phyloP scores from a whole-genome alignment of 345 rosid species.

The Gossypium longicalyx region DNA sequence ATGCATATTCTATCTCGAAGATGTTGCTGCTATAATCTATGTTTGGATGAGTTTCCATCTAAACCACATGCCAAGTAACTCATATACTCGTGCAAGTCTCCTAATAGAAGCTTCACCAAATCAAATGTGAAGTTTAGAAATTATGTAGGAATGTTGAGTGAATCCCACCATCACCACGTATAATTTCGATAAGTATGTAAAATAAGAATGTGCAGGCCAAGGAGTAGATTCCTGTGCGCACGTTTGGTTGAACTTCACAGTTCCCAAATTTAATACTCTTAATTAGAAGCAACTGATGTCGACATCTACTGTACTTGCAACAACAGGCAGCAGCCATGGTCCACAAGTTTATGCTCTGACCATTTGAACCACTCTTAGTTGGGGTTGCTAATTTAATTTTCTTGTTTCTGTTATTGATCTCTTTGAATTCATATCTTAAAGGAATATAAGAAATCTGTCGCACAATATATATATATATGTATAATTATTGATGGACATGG shows the following conservation, averaged over 20 bases:
- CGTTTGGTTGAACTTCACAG: neutral
- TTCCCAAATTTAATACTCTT: neutral
- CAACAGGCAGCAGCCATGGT: neutral
- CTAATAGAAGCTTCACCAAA: too few relatives aligned
- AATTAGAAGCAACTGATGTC: neutral
- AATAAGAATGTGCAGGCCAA: too few relatives aligned
- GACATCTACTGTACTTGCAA: neutral
- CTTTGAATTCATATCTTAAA: constrained; percentile 1
- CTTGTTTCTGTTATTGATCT: neutral
- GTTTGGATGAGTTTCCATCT: too few relatives aligned
- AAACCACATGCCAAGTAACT: too few relatives aligned
- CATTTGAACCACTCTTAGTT: constrained; percentile 9
- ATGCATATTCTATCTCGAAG: too few relatives aligned
- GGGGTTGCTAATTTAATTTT: neutral
- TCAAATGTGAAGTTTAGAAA: too few relatives aligned
- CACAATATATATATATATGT: neutral
- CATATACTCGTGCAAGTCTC: too few relatives aligned
- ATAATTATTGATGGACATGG: constrained; percentile 7
- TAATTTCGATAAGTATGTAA: too few relatives aligned
- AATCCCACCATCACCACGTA: too few relatives aligned
- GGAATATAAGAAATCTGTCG: constrained; percentile 2
- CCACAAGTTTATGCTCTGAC: constrained; percentile 14
- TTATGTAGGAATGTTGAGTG: too few relatives aligned
- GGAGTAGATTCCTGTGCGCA: too few relatives aligned
- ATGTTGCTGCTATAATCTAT: too few relatives aligned